These are phyloP conservation scores for Trametes cinnabarina DNA, from an alignment of 768 basidiomycete species.

Conservation along the genomic window DNA sequence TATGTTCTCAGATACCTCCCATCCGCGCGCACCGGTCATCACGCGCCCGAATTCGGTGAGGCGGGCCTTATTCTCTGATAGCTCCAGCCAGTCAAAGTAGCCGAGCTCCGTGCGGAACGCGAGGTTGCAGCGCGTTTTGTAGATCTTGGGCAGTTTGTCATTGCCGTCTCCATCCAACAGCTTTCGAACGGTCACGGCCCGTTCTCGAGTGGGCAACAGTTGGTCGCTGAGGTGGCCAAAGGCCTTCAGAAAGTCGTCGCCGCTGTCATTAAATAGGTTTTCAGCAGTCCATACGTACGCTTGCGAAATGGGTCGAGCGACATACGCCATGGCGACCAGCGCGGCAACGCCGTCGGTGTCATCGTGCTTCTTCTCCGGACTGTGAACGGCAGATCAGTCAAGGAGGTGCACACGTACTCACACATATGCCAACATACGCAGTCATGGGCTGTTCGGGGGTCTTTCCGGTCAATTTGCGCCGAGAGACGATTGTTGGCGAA, in stretches of 20 bases:
- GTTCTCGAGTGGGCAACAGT: conserved; percentile 8
- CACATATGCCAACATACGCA: conserved; percentile 1
- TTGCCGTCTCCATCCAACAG: not conserved
- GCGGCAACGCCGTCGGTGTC: conserved; percentile 64
- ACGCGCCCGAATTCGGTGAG: conserved; percentile 67
- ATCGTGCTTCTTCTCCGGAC: conserved; percentile 62
- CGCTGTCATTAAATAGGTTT: not conserved
- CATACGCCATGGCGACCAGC: conserved; percentile 64
- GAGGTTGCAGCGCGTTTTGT: conserved; percentile 5
- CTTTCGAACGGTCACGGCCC: not conserved
- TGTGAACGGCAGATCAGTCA: conserved; percentile 23
- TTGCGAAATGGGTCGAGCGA: conserved; percentile 3
- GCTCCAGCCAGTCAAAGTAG: conserved; percentile 56
- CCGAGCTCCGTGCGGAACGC: conserved; percentile 12
- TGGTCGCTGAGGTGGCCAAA: conserved; percentile 4
- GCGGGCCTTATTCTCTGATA: conserved; percentile 41
- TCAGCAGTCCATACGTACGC: too few relatives aligned
- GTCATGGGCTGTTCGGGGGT: conserved; percentile 36
- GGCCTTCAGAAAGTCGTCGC: conserved; percentile 11
- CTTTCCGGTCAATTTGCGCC: conserved; percentile 65
- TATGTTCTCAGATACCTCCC: conserved; percentile 10
- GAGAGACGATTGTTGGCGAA: conserved; percentile 72
- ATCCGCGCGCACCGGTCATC: conserved; percentile 60
- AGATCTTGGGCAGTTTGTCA: not conserved
- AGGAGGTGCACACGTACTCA: not conserved